Base-by-base conservation (phyloP, 257 asterid genomes). In the Lycium ferocissimum region DNA sequence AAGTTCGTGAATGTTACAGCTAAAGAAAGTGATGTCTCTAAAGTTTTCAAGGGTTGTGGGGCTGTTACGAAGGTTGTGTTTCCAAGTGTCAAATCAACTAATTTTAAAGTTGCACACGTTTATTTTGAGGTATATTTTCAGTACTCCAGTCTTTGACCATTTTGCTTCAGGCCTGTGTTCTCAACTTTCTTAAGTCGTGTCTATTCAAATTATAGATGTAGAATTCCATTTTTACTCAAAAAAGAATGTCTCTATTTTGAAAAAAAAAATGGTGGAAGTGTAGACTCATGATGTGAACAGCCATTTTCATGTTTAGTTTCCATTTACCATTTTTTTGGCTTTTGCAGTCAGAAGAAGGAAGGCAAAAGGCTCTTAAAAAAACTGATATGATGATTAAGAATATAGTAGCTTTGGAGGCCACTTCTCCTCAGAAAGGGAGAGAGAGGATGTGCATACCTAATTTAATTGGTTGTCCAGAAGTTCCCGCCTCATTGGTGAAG, bases 401-500 rank as follows among this genome's bases (percentile, higher is more conserved):
- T 85, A 0, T 4, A 67, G n/a, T 85, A 79, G 84, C 61, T 81
- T 91, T 91, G 88, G 91, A 90, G 83, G 85, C 92, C 53, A 88
- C 88, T 85, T 65, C 61, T 87, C 66, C 87, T 22, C 73, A 33
- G 57, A 81, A 85, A 54, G 85, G 88, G 57, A 61, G 43, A 71
- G 22, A 78, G 47, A 84, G 56, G 86, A 84, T 80, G 33, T 76
- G 88, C 17, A 56, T 91, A 82, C 97, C 92, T 69, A 76, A 85
- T 86, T 89, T 89, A 86, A 87, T 89, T 40, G 91, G 90, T 18
- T 87, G 87, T 87, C 93, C 83, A 45, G 69, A 85, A 43, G 78
- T 89, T 83, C 97, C 97, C 2, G 66, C 89, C 86, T 88, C 86
- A 53, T 82, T 92, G 78, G 89, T 92, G 79, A 92, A 92, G 91